Base-by-base conservation (phyloP, 225 moss, liverwort and hornwort species). In the Takakia lepidozioides region DNA sequence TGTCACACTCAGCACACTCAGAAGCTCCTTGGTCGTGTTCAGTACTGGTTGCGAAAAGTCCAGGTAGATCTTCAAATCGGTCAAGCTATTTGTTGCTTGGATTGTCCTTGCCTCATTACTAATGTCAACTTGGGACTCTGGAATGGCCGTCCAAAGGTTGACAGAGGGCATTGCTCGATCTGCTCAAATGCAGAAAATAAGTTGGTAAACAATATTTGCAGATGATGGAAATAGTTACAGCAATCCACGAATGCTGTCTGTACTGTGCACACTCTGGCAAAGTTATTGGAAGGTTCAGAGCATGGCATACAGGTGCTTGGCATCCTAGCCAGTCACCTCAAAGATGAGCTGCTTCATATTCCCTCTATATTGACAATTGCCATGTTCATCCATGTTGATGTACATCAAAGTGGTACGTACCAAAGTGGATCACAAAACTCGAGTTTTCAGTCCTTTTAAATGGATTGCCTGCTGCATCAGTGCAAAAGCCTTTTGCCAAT, bases 141-240 rank as follows among this genome's bases (percentile, higher is more conserved):
- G 83, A 54, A 74, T 44, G 16, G 78, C 83, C 39, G 83, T 81
- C 88, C 85, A 93, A 45, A 88, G 39, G 48, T 79, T 81, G 38
- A 86, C 63, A 8, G 83, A 62, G 13, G 85, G 81, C 38, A 62
- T 42, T 18, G 60, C 54, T 42, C 88, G 73, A 54, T 80, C 92
- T 93, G 80, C 63, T 32, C 32, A 32, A 7, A 32, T 7, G 32
- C n/a, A 32, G 11, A 32, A 32, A 32, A 32, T 32, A 32, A 32
- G 32, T n/a, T n/a, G n/a, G n/a, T n/a, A n/a, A n/a, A n/a, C n/a
- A n/a, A n/a, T n/a, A n/a, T n/a, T n/a, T n/a, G n/a, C n/a, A n/a
- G n/a, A n/a, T n/a, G n/a, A n/a, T n/a, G n/a, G n/a, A n/a, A n/a
- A n/a, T n/a, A n/a, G n/a, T n/a, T n/a, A n/a, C n/a, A n/a, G n/a